These are phyloP conservation scores for Caryocar brasiliense DNA, from an alignment of 441 rosid species.

Conservation along the genomic window DNA sequence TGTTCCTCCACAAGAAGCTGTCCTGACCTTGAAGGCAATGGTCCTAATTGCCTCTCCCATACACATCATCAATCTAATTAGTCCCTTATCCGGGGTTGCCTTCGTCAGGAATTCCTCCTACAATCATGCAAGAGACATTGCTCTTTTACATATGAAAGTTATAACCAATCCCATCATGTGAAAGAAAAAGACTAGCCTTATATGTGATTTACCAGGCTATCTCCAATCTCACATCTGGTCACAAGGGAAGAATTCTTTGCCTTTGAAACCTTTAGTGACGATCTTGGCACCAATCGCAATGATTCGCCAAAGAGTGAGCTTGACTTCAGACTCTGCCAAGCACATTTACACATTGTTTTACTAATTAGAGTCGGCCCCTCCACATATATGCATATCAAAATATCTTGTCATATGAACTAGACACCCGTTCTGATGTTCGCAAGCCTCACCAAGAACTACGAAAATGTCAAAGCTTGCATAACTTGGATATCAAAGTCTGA, in stretches of 20 bases:
- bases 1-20: slow-evolving; percentile 96
- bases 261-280: slow-evolving; percentile 43
- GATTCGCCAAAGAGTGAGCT: slow-evolving; percentile 82
- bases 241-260: slow-evolving; percentile 35
- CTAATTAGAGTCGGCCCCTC: background rate
- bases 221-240: slow-evolving; percentile 83
- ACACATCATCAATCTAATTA: slow-evolving; percentile 61
- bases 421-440: too few relatives aligned
- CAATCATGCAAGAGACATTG: background rate
- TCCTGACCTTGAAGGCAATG: slow-evolving; percentile 78
- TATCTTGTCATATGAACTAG: too few relatives aligned
- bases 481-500: too few relatives aligned
- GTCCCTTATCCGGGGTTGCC: slow-evolving; percentile 74
- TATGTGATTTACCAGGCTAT: slow-evolving; percentile 53
- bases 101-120: slow-evolving; percentile 82
- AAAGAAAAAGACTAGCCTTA: background rate
- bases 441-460: too few relatives aligned
- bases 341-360: slow-evolving; percentile 3
- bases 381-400: too few relatives aligned
- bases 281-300: slow-evolving; percentile 40
- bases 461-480: too few relatives aligned
- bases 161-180: background rate
- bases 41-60: slow-evolving; percentile 96
- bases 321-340: slow-evolving; percentile 51
- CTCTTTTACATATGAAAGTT: background rate